phyloP scores from a whole-genome alignment of 2,329 filamentous ascomycete genomes.

The Aspergillus awamori region DNA sequence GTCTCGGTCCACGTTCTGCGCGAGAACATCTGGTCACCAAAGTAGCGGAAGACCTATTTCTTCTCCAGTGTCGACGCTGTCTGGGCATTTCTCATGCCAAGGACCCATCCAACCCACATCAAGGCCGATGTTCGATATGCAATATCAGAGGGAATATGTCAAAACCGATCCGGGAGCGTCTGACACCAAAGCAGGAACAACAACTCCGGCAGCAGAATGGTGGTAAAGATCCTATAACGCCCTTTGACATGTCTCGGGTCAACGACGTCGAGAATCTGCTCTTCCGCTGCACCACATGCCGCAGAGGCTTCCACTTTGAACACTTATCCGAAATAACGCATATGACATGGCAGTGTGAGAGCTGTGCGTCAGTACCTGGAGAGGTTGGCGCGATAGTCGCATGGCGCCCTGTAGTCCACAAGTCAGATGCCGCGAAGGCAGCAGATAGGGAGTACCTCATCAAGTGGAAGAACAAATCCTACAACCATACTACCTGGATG shows the following conservation, averaged over 20 bases:
- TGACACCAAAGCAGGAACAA: constrained; percentile 79
- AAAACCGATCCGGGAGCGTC: constrained; percentile 70
- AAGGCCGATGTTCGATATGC: constrained; percentile 74
- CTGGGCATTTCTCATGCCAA: constrained; percentile 69
- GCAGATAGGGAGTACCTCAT: constrained; percentile 89
- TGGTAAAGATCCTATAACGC: constrained; percentile 74
- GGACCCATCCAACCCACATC: constrained; percentile 68
- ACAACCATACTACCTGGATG: constrained; percentile 83
- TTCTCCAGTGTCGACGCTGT: constrained; percentile 88
- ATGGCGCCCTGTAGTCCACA: constrained; percentile 73
- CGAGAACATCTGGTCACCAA: constrained; percentile 93
- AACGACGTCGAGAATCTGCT: constrained; percentile 77
- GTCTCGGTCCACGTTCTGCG: constrained; percentile 71
- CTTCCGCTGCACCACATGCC: constrained; percentile 79
- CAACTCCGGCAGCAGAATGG: constrained; percentile 76
- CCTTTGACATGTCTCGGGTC: constrained; percentile 64
- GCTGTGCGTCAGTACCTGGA: constrained; percentile 66
- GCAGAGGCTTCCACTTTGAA: constrained; percentile 78
- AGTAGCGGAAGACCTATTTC: constrained; percentile 72
- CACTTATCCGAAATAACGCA: constrained; percentile 66
- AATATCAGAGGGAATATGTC: constrained; percentile 68
- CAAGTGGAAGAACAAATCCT: constrained; percentile 81
- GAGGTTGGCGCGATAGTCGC: constrained; percentile 81
- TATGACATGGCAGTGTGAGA: constrained; percentile 71
- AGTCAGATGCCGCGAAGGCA: constrained; percentile 59